Base-by-base conservation (phyloP, 805 yeast species). In the Helenozyma rhizophorensis region DNA sequence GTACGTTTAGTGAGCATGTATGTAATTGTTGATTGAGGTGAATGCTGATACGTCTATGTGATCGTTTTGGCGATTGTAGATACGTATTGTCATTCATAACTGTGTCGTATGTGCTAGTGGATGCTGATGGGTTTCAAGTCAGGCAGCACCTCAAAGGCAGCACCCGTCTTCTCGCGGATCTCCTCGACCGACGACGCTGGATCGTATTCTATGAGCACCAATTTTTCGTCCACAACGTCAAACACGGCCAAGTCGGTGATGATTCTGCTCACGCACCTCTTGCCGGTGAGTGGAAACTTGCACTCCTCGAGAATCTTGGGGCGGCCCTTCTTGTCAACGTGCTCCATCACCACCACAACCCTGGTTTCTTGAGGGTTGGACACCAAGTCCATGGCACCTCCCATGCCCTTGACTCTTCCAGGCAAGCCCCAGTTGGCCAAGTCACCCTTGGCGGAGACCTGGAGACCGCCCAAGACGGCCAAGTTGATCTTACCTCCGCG, bases 401-500 rank as follows among this genome's bases (percentile, higher is more conserved):
- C 76, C 70, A 70, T 72, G 13, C 76, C 76, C 47, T 67, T 69
- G 27, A 71, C 64, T 37, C 62, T 54, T 6, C 76, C 75, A 1
- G 77, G 76, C 4, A 71, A 54, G 16, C 70, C 73, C 75, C 76
- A 71, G 48, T 71, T 71, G 24, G 77, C 76, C 23, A 71, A 58
- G 36, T 72, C 76, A 23, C 76, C 76, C 28, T 39, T 51, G 27
- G 58, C 56, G 1, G 74, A 63, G 5, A 72, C 76, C 46, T 71
- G 75, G 51, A 71, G 57, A 9, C 72, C 76, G 4, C 77, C 77
- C 11, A 71, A 53, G 26, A 71, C 58, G 1, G 74, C 60, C 36
- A 68, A 45, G 36, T 63, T 56, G 25, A 71, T 56, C 40, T 64
- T 60, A 7, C 76, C 76, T 5, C 69, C 56, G 23, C 77, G 56